Conservation (phyloP, 768 basidiomycete genomes). For the Psilocybe subaeruginosa region DNA sequence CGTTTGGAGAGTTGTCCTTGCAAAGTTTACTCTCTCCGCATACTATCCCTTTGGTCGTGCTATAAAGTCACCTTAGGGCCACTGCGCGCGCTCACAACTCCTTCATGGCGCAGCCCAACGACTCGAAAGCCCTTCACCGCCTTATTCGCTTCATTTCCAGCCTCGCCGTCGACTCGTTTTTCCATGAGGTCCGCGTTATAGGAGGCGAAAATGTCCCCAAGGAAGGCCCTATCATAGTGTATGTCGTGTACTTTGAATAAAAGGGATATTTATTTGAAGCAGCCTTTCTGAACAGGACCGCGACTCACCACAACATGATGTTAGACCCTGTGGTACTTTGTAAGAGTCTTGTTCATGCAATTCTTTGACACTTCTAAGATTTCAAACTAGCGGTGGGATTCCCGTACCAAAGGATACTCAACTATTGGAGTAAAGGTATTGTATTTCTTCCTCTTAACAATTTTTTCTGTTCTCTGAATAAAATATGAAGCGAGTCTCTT, state of each 20-base stretch:
- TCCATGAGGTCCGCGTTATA: constrained; percentile 84
- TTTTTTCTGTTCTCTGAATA: background rate
- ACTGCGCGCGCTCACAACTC: constrained; percentile 1
- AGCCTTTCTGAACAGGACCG: constrained; percentile 24
- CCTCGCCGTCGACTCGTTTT: constrained; percentile 84
- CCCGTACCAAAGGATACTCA: constrained; percentile 79
- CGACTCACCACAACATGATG: constrained; percentile 91
- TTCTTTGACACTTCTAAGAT: background rate
- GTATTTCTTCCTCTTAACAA: background rate
- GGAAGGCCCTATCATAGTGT: constrained; percentile 94
- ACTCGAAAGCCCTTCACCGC: constrained; percentile 59
- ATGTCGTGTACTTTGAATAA: constrained; percentile 34
- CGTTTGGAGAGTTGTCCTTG: constrained; percentile 3
- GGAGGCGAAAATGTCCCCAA: constrained; percentile 87
- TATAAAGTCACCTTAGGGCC: background rate
- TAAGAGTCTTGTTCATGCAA: constrained; percentile 39
- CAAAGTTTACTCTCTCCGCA: background rate
- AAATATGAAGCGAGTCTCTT: constrained; percentile 70
- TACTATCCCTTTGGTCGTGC: background rate
- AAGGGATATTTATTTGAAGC: background rate
- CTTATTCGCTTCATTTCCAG: constrained; percentile 72
- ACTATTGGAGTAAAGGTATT: constrained; percentile 94
- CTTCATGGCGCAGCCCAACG: constrained; percentile 34
- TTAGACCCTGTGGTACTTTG: constrained; percentile 84
- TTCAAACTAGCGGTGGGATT: constrained; percentile 68